Conservation (phyloP, 352 stramenopile species). For the Phytopythium aichiense region DNA sequence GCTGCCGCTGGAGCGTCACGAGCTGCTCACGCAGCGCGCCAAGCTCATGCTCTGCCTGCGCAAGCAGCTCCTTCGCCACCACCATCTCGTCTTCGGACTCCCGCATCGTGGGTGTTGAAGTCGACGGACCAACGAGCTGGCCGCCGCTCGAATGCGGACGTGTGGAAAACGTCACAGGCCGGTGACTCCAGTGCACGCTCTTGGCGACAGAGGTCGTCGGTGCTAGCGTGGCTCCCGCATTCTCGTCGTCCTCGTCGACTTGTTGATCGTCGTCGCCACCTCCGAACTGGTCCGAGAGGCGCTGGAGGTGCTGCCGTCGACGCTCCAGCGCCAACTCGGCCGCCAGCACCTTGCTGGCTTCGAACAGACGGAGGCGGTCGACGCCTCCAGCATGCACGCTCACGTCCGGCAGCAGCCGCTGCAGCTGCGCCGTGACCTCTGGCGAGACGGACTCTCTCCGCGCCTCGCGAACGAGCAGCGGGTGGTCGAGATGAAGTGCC, state of each 20-base stretch:
- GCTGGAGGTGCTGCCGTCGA: conserved; percentile 4
- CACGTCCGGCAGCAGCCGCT: conserved; percentile 27
- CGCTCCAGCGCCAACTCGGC: conserved; percentile 30
- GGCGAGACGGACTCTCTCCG: neutral
- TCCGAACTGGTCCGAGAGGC: conserved; percentile 4
- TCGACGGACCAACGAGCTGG: neutral
- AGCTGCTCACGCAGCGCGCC: conserved; percentile 55
- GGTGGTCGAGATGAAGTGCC: conserved; percentile 54
- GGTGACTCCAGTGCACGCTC: conserved; percentile 43
- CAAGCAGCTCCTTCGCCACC: conserved; percentile 52
- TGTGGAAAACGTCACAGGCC: conserved; percentile 14
- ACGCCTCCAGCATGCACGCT: conserved; percentile 37
- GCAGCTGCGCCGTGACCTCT: conserved; percentile 16
- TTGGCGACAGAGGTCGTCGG: neutral
- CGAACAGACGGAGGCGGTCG: conserved; percentile 55
- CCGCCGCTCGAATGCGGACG: neutral
- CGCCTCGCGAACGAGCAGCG: conserved; percentile 18
- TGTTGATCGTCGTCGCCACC: neutral
- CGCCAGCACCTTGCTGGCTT: conserved; percentile 40
- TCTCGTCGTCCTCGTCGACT: neutral
- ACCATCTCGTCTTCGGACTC: conserved; percentile 45
- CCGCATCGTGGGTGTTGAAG: neutral
- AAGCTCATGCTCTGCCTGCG: conserved; percentile 60
- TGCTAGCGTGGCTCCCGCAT: neutral
- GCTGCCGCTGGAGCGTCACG: conserved; percentile 34